A percentile compares a stretch with the other conserved stretches of the same genome.
Evolutionary conservation across 495 filamentous ascomycete species (phyloP).

Genomic region (Penicillium steckii): DNA sequence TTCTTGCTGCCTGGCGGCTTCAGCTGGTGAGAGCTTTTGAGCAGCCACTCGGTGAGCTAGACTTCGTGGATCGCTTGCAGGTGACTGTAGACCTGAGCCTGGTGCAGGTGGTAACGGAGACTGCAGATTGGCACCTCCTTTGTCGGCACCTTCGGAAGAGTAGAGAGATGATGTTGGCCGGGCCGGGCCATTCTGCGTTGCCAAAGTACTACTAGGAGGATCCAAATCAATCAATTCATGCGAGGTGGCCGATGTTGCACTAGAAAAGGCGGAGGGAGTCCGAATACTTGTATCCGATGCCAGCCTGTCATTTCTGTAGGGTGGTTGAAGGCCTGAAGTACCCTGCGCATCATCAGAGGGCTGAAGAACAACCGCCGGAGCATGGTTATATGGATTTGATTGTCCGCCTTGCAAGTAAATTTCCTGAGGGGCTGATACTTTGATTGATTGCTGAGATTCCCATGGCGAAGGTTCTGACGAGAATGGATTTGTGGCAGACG

Average conservation of each 20-base stretch:
- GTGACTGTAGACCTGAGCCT: neutral
- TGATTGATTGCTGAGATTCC: conserved; percentile 24
- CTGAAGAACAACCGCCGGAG: conserved; percentile 16
- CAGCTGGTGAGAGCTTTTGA: conserved; percentile 26
- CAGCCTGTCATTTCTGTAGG: conserved; percentile 11
- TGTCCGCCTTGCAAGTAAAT: conserved; percentile 17
- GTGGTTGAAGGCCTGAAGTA: conserved; percentile 4
- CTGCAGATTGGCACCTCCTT: neutral
- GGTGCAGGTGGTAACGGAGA: neutral
- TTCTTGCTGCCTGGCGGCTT: conserved; percentile 38
- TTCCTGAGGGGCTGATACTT: conserved; percentile 17
- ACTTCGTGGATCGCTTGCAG: neutral
- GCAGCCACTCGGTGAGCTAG: conserved; percentile 4
- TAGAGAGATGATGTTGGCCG: conserved; percentile 14
- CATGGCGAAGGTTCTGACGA: conserved; percentile 13
- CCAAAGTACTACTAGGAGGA: conserved; percentile 8
- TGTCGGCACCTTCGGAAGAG: conserved; percentile 7
- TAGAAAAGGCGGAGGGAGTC: conserved; percentile 28
- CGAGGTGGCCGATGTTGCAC: conserved; percentile 33
- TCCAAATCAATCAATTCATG: conserved; percentile 42
- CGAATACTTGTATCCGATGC: conserved; percentile 21
- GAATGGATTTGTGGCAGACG: neutral
- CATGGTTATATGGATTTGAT: conserved; percentile 18
- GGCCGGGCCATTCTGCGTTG: conserved; percentile 5
- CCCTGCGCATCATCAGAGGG: conserved; percentile 1